Evolutionary conservation across 176 grass and related monocot genomes (phyloP).

Genomic region (Phoenix dactylifera): DNA sequence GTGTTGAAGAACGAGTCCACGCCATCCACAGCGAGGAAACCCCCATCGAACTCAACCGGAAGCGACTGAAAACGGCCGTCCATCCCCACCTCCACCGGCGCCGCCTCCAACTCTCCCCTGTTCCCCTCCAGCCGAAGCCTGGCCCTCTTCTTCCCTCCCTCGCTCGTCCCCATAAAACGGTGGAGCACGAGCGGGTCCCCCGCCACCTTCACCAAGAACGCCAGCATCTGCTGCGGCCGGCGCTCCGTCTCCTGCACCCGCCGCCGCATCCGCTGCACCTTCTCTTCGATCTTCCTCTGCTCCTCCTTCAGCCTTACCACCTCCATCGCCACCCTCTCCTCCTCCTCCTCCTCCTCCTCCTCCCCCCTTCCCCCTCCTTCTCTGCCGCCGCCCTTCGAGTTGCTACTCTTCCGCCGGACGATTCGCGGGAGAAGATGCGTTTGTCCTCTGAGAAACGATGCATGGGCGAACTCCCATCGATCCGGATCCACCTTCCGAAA

Average conservation of each 20-base stretch:
- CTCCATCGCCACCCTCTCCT: constrained; percentile 55
- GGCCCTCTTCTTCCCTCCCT: too few relatives aligned
- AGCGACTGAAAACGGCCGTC: too few relatives aligned
- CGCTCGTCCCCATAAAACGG: constrained; percentile 27
- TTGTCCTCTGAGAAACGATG: constrained; percentile 60
- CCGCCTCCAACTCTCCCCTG: too few relatives aligned
- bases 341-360: constrained; percentile 4
- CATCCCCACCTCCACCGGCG: too few relatives aligned
- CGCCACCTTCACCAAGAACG: constrained; percentile 61
- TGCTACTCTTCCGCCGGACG: constrained; percentile 31
- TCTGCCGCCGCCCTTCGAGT: constrained; percentile 21
- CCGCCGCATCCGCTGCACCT: constrained; percentile 59
- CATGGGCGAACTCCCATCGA: constrained; percentile 70
- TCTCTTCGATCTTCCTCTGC: constrained; percentile 55
- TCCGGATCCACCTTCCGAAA: constrained; percentile 83
- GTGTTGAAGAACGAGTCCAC: too few relatives aligned
- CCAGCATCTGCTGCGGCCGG: constrained; percentile 67
- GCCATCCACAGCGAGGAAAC: too few relatives aligned
- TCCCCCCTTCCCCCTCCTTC: not conserved
- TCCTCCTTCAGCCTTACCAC: constrained; percentile 63
- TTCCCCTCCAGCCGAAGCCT: too few relatives aligned
- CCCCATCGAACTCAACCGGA: too few relatives aligned
- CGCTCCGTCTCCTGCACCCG: constrained; percentile 76
- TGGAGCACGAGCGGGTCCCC: constrained; percentile 43
- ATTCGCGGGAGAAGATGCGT: constrained; percentile 52